These are phyloP conservation scores for Camelina sativa DNA, from an alignment of 345 rosid species.

Conservation along the genomic window DNA sequence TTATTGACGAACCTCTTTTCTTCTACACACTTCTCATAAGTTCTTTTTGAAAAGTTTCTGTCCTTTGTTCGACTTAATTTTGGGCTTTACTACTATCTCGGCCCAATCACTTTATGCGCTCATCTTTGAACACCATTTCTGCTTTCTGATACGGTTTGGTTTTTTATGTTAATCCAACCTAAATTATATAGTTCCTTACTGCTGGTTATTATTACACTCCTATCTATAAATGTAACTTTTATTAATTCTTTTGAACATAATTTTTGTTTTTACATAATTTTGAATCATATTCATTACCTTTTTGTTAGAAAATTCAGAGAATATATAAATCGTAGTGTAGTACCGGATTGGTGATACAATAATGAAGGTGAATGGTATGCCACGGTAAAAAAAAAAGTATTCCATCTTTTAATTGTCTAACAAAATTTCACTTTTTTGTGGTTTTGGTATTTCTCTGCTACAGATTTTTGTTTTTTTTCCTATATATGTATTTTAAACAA, in stretches of 20 bases:
- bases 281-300: no score
- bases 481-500: neutral
- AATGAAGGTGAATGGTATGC: no score
- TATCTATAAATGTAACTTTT: no score
- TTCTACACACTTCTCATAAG: neutral
- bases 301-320: no score
- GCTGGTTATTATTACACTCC: no score
- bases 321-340: no score
- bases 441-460: neutral
- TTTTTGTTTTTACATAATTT: neutral
- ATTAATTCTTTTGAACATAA: no score
- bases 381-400: neutral
- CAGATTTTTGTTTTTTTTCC: neutral
- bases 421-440: neutral
- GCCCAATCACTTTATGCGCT: neutral
- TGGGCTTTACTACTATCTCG: neutral
- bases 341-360: no score
- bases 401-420: neutral
- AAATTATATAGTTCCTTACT: no score
- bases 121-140: no score
- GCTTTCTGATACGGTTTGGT: no score
- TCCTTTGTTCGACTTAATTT: neutral
- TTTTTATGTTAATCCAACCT: no score
- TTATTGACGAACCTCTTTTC: conserved; percentile 7
- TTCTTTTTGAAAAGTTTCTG: neutral